Base-by-base conservation (phyloP, 78 protist species). In the Kipferlia bialata region DNA sequence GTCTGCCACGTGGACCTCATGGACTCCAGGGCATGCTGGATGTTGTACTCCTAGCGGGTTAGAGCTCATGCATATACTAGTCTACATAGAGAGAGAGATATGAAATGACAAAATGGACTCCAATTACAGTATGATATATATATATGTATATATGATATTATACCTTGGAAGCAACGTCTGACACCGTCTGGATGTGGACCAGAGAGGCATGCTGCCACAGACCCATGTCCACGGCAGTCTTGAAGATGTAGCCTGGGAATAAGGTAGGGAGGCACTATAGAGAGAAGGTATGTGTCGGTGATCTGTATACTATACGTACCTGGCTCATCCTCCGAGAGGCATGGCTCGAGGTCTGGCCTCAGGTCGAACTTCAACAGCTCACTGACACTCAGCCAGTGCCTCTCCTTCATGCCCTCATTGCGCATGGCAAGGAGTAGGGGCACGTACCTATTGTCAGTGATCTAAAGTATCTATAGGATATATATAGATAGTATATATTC, bases 391-490 rank as follows among this genome's bases (percentile, higher is more conserved):
- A 57, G 41, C 95, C 92, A 87, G 70, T 90, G 95, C 20, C 90
- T 41, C 16, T 77, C 87, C 17, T 82, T 75, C 78, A 90, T 81
- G n/a, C 89, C 90, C 5, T 82, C 81, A 61, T 78, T 33, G 31
- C 92, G 61, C 61, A 90, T 76, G n/a, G 81, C 81, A 32, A 41
- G 39, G n/a, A 90, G 73, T 20, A 90, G 61, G 15, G 95, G 95
- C 59, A 85, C 7, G 73, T 34, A 60, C 29, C n/a, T n/a, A n/a
- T n/a, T n/a, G n/a, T n/a, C n/a, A n/a, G n/a, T n/a, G n/a, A n/a
- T n/a, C n/a, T n/a, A n/a, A n/a, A n/a, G n/a, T n/a, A n/a, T n/a
- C n/a, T n/a, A n/a, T n/a, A n/a, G n/a, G n/a, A n/a, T n/a, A n/a
- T n/a, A n/a, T n/a, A n/a, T n/a, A 57, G 41, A 92, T 91, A 87